Conservation (phyloP, 2,329 filamentous ascomycete species). For the Grosmannia penicillata region DNA sequence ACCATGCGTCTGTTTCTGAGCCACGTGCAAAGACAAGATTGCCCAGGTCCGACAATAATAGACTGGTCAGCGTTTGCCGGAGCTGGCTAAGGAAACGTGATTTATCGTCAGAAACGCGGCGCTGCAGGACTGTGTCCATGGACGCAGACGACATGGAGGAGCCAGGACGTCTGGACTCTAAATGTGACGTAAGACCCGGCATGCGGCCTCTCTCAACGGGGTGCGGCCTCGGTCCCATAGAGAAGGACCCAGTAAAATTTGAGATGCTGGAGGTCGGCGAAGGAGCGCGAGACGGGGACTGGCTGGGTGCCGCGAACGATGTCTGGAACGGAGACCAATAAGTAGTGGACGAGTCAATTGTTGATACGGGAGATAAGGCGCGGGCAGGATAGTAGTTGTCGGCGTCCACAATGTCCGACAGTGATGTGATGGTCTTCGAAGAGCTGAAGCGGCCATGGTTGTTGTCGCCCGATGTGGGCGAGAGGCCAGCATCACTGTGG, state of each 20-base stretch:
- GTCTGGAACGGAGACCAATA: constrained; percentile 84
- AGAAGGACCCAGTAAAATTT: constrained; percentile 38
- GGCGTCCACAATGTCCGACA: constrained; percentile 53
- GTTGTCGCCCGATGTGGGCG: no score
- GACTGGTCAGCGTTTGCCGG: constrained; percentile 64
- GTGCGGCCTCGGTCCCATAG: constrained; percentile 22
- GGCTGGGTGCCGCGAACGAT: constrained; percentile 41
- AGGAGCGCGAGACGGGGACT: constrained; percentile 42
- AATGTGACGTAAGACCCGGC: constrained; percentile 16
- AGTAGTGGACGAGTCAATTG: constrained; percentile 61
- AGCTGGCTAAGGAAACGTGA: constrained; percentile 63
- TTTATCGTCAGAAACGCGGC: constrained; percentile 52
- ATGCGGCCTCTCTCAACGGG: constrained; percentile 15
- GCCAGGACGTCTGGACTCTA: constrained; percentile 28
- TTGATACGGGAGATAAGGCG: constrained; percentile 49
- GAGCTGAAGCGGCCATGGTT: constrained; percentile 46
- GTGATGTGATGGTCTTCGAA: constrained; percentile 38
- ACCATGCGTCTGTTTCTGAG: constrained; percentile 88
- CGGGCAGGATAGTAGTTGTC: constrained; percentile 55
- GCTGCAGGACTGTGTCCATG: constrained; percentile 50
- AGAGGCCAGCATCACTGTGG: constrained; percentile 48
- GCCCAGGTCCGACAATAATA: constrained; percentile 80
- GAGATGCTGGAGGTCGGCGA: constrained; percentile 48
- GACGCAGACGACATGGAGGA: constrained; percentile 56
- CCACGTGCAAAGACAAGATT: constrained; percentile 75